Evolutionary conservation across 768 basidiomycete species (phyloP).

Genomic region (Pleurotus citrinopileatus): DNA sequence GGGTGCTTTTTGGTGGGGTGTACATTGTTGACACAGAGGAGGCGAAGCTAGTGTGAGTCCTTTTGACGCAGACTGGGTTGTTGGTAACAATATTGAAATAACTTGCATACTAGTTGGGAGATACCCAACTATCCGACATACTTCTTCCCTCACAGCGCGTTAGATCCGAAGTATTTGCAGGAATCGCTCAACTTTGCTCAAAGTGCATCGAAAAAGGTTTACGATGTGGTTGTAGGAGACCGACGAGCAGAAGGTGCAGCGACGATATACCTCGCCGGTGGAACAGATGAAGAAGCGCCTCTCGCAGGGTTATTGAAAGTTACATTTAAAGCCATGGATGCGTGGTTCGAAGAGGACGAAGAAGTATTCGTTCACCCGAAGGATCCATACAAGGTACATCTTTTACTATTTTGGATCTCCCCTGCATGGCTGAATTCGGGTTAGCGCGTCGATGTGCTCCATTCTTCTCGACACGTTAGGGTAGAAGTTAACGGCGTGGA

Average conservation of each 20-base stretch:
- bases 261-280: constrained; percentile 23
- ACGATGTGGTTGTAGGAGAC: constrained; percentile 44
- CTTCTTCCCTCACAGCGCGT: constrained; percentile 46
- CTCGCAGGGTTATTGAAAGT: constrained; percentile 48
- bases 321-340: constrained; percentile 47
- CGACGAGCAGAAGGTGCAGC: constrained; percentile 36
- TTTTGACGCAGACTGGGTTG: not conserved
- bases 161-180: constrained; percentile 42
- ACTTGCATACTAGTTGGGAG: constrained; percentile 46
- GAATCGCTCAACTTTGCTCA: constrained; percentile 22
- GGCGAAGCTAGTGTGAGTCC: constrained; percentile 57
- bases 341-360: constrained; percentile 73
- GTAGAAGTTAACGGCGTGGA: constrained; percentile 62
- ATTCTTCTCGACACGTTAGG: constrained; percentile 59
- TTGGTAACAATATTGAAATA: not conserved
- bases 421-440: too few relatives aligned
- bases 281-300: constrained; percentile 28
- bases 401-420: too few relatives aligned
- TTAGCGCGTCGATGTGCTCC: constrained; percentile 64
- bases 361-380: constrained; percentile 58
- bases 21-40: constrained; percentile 54
- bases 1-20: too few relatives aligned
- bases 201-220: constrained; percentile 27
- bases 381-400: constrained; percentile 72
- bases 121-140: constrained; percentile 50